Evolutionary conservation across 2,329 filamentous ascomycete species (phyloP), one percentile per base, ranked within the genome.

Genomic region (Tolypocladium inflatum): DNA sequence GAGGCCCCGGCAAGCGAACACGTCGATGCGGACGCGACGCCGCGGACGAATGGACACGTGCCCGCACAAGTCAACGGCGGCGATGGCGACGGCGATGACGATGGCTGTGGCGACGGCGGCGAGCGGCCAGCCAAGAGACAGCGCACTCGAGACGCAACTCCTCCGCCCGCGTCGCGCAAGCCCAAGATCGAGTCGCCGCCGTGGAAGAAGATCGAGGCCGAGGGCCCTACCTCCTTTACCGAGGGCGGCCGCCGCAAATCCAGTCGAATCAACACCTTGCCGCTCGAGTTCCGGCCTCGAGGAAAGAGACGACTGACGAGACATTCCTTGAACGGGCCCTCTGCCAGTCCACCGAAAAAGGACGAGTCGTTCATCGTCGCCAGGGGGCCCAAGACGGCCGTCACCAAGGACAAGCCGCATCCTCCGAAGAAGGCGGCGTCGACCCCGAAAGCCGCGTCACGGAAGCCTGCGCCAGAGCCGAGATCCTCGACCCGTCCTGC

Each of bases 221-320:
- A 96, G 35, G 94, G 94, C 0, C 94, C 94, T 26, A 94, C 93
- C 4, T 88, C 89, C 0, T 92, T 95, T 70, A 82, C 88, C 52
- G 83, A 81, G 75, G 89, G 81, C 82, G 90, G 89, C 54, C 81
- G 81, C 62, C 80, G 85, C 60, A 87, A 85, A 67, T 88, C 85
- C 26, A 84, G 84, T 45, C 80, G 85, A 60, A 83, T 84, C 65
- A 87, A 88, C 67, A 70, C 70, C 2, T 66, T 84, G 17, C 81
- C 82, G 21, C 60, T 80, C 37, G 81, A 85, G 60, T 64, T 81
- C 48, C 78, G 80, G 60, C 74, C 78, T 19, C 74, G 71, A 52
- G 74, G 74, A 43, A 76, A 76, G 56, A 84, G 80, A 63, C 77
- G 82, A 56, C 71, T 78, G 60, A 83, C 80, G 2, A 74, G 82